Evolutionary conservation across 1,284 basidiomycete species (phyloP).

Genomic region (Mycosarcoma mackinlayi): DNA sequence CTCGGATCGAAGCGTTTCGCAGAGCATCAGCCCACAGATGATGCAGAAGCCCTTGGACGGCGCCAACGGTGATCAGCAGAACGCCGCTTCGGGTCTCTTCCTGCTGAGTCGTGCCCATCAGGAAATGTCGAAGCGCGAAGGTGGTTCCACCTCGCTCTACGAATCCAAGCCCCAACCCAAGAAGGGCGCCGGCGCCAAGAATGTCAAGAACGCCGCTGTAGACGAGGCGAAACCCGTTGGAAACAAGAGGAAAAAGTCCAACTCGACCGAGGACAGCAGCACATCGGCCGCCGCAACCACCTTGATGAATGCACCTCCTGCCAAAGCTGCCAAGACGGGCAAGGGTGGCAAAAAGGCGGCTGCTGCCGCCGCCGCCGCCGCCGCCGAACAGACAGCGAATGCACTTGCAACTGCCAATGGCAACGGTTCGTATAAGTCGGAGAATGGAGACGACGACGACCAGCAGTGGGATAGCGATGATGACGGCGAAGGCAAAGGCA

Average conservation of each 20-base stretch:
- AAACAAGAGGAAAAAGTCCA: slow-evolving; percentile 59
- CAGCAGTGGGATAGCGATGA: slow-evolving; percentile 43
- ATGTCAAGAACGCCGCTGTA: background rate
- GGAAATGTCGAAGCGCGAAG: slow-evolving; percentile 93
- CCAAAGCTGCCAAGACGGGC: slow-evolving; percentile 52
- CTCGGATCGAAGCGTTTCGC: slow-evolving; percentile 22
- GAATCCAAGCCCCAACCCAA: slow-evolving; percentile 33
- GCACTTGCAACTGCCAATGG: slow-evolving; percentile 58
- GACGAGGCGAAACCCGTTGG: slow-evolving; percentile 32
- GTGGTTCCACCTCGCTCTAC: slow-evolving; percentile 66
- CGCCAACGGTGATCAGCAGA: slow-evolving; percentile 45
- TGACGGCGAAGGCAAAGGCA: slow-evolving; percentile 45
- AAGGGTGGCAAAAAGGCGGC: slow-evolving; percentile 69
- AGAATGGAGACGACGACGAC: slow-evolving; percentile 69
- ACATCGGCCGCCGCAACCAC: background rate
- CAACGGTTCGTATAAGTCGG: slow-evolving; percentile 32
- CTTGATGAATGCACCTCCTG: slow-evolving; percentile 19
- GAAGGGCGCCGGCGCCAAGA: slow-evolving; percentile 21
- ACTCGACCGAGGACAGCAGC: slow-evolving; percentile 24
- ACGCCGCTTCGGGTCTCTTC: slow-evolving; percentile 77
- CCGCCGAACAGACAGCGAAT: slow-evolving; percentile 15
- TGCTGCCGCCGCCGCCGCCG: slow-evolving; percentile 19
- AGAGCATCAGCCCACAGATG: slow-evolving; percentile 51
- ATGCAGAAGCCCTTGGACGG: slow-evolving; percentile 30
- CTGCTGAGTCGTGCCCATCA: slow-evolving; percentile 92